Evolutionary conservation across 306 rosid genomes (phyloP).

Genomic region (Cicer bijugum): DNA sequence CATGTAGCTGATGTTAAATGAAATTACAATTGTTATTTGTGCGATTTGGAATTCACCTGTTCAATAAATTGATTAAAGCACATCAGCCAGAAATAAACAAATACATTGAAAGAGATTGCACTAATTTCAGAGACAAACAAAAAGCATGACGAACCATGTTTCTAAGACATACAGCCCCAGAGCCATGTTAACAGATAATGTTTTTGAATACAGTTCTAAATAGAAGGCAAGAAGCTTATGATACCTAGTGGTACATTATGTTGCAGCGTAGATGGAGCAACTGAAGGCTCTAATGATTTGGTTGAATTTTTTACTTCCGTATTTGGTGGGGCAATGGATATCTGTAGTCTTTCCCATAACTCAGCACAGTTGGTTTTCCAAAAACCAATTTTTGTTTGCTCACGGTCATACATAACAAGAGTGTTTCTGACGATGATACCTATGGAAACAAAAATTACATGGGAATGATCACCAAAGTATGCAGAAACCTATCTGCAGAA

Average conservation of each 20-base stretch:
- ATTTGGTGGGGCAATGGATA: constrained; percentile 58
- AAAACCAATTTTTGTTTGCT: constrained; percentile 74
- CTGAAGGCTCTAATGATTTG: constrained; percentile 52
- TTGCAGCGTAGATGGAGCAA: constrained; percentile 60
- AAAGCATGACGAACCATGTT: constrained; percentile 32
- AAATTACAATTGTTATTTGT: constrained; percentile 63
- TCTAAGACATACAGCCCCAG: constrained; percentile 39
- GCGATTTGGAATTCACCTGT: constrained; percentile 67
- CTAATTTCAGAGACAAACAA: constrained; percentile 18
- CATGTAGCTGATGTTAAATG: constrained; percentile 68
- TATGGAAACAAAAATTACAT: constrained; percentile 40
- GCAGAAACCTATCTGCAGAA: constrained; percentile 31
- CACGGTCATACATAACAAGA: constrained; percentile 86
- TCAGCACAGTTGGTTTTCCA: constrained; percentile 98
- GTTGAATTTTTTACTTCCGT: constrained; percentile 49
- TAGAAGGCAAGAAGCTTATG: constrained; percentile 19
- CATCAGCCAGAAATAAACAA: constrained; percentile 31
- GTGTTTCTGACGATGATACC: constrained; percentile 90
- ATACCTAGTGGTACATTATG: constrained; percentile 60
- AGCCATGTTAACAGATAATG: constrained; percentile 32
- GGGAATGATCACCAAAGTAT: constrained; percentile 21
- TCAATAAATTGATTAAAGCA: constrained; percentile 34
- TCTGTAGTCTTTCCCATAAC: constrained; percentile 81
- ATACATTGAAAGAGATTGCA: constrained; percentile 26
- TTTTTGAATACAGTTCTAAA: constrained; percentile 19